These are phyloP conservation scores for Coprinopsis cinerea DNA, from an alignment of 768 basidiomycete species.

Conservation along the genomic window DNA sequence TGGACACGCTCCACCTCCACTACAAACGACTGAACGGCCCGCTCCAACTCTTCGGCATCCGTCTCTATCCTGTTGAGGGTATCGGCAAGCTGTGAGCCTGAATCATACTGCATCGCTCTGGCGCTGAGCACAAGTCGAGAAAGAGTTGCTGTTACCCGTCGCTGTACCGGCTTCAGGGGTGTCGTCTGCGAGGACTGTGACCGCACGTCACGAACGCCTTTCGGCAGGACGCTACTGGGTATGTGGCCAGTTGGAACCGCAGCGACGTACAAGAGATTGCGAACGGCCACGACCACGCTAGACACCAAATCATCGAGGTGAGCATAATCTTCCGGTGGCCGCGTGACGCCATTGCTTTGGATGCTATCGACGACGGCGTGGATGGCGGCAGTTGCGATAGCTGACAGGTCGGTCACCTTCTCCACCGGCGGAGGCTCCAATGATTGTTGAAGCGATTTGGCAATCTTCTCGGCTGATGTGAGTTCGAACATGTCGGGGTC, in stretches of 20 bases:
- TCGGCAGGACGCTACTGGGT: constrained; percentile 47
- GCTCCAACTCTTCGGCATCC: constrained; percentile 72
- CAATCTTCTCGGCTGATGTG: constrained; percentile 63
- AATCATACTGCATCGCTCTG: constrained; percentile 84
- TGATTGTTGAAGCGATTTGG: constrained; percentile 56
- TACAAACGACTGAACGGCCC: constrained; percentile 63
- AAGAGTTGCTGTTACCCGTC: constrained; percentile 83
- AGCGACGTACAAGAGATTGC: constrained; percentile 69
- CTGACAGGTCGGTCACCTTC: constrained; percentile 54
- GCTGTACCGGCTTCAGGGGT: constrained; percentile 71
- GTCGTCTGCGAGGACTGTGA: constrained; percentile 43
- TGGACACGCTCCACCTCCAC: constrained; percentile 62
- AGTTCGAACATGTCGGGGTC: constrained; percentile 34
- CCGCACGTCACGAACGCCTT: constrained; percentile 39
- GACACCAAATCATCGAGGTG: constrained; percentile 60
- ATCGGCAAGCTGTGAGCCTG: constrained; percentile 53
- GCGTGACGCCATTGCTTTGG: constrained; percentile 36
- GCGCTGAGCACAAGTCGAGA: constrained; percentile 87
- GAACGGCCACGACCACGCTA: constrained; percentile 62
- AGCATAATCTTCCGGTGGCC: constrained; percentile 48
- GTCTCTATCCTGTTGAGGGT: constrained; percentile 67
- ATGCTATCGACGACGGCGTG: constrained; percentile 58
- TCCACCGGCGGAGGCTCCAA: constrained; percentile 55
- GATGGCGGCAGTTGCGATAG: constrained; percentile 53
- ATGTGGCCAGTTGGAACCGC: constrained; percentile 57